A percentile compares a stretch with the other conserved stretches of the same genome.
phyloP scores from a whole-genome alignment of 176 grass and related monocot species.

The Musa itinerans region DNA sequence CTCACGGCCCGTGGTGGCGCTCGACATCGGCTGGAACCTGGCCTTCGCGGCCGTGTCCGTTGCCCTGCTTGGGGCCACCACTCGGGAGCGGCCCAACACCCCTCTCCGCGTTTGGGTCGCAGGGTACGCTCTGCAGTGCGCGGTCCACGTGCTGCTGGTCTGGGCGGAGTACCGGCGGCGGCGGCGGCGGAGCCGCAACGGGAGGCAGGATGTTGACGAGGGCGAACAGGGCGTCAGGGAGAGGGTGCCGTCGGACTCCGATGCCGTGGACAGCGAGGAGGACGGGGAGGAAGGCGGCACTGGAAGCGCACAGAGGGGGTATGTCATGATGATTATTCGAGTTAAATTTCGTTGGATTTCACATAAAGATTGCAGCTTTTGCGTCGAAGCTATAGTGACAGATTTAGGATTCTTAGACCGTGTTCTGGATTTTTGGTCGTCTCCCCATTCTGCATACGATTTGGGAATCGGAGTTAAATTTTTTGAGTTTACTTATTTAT shows the following conservation, averaged over 20 bases:
- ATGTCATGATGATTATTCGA: neutral
- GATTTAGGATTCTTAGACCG: neutral
- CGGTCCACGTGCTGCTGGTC: conserved; percentile 73
- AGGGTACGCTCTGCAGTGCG: conserved; percentile 72
- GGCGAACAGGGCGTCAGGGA: neutral
- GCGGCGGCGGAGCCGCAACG: neutral
- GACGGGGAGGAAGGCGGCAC: neutral
- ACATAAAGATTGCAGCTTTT: neutral
- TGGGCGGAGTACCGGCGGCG: conserved; percentile 36
- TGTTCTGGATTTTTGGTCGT: neutral
- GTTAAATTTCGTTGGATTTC: neutral
- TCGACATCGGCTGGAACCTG: conserved; percentile 85
- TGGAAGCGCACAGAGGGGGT: neutral
- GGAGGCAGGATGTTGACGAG: neutral
- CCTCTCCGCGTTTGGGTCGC: conserved; percentile 76
- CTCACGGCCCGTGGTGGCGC: conserved; percentile 58
- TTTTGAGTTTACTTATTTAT: neutral
- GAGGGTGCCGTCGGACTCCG: neutral
- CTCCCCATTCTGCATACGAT: neutral
- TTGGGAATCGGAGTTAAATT: neutral
- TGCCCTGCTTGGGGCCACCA: conserved; percentile 45
- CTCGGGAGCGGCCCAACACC: conserved; percentile 42
- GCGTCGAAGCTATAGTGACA: neutral
- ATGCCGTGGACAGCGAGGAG: neutral
- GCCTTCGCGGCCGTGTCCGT: conserved; percentile 53